Percentiles rank a stretch among this genome's conserved stretches.
These are phyloP conservation scores for Cladosporium sp. DNA, from an alignment of 2,329 filamentous ascomycete genomes.

Conservation along the genomic window DNA sequence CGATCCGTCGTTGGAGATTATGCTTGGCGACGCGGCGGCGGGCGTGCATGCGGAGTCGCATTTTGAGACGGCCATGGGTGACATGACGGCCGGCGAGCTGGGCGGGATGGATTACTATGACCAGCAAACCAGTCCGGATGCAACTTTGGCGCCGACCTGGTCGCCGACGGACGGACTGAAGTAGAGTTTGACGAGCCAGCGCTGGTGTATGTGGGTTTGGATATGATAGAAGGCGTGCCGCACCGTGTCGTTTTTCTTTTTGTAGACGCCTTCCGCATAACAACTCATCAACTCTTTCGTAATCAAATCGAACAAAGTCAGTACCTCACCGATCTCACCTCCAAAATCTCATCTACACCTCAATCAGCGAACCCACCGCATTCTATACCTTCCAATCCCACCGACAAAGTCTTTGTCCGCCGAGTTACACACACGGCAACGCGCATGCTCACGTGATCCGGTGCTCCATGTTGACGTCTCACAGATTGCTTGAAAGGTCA, in stretches of 20 bases:
- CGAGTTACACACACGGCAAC: background rate
- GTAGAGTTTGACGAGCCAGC: background rate
- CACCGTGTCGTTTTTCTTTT: no score
- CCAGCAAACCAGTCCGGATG: slow-evolving; percentile 22
- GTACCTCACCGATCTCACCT: no score
- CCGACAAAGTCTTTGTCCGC: background rate
- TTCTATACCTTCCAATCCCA: no score
- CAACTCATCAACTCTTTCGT: no score
- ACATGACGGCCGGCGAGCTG: slow-evolving; percentile 17
- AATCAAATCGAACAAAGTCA: no score
- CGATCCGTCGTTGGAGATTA: slow-evolving; percentile 25
- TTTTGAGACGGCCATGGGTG: slow-evolving; percentile 26
- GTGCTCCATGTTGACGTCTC: background rate
- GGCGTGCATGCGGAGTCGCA: slow-evolving; percentile 17
- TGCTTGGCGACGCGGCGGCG: slow-evolving; percentile 16
- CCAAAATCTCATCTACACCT: no score
- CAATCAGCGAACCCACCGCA: no score
- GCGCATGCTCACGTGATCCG: background rate
- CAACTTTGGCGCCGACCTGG: slow-evolving; percentile 23
- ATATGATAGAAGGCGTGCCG: no score
- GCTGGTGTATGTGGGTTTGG: no score
- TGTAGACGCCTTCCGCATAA: no score
- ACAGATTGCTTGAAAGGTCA: no score
- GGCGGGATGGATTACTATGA: slow-evolving; percentile 20
- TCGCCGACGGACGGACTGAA: slow-evolving; percentile 16